A percentile compares a stretch with the other conserved stretches of the same genome.
Evolutionary conservation across 306 rosid genomes (phyloP).

Genomic region (Citrullus amarus): DNA sequence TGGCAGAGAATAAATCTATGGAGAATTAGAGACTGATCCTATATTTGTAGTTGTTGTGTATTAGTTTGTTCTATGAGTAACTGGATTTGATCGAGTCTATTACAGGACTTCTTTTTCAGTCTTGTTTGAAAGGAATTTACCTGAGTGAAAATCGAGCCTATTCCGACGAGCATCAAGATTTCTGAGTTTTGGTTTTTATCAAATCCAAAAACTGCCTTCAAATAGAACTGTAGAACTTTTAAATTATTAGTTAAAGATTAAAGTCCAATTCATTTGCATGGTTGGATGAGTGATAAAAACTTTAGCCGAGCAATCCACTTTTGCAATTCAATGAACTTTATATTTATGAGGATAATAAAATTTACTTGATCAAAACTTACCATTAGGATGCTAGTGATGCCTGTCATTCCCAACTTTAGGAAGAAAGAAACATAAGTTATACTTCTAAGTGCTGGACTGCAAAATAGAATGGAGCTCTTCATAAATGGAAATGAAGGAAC

Average conservation of each 20-base stretch:
- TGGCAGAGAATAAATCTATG: not conserved
- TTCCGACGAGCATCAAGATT: constrained; percentile 53
- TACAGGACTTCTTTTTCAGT: not conserved
- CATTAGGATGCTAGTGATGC: constrained; percentile 46
- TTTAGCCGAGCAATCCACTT: not conserved
- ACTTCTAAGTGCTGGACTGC: constrained; percentile 59
- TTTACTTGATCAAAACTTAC: constrained; percentile 24
- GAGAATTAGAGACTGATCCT: not conserved
- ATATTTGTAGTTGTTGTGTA: not conserved
- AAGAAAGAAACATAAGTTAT: constrained; percentile 67
- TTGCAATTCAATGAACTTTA: not conserved
- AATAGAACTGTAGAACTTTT: constrained; percentile 52
- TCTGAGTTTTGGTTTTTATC: constrained; percentile 71
- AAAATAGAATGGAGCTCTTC: constrained; percentile 14
- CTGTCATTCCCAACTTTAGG: constrained; percentile 72
- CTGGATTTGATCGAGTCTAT: not conserved
- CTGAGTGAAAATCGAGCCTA: constrained; percentile 78
- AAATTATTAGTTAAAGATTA: not conserved
- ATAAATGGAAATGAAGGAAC: not conserved
- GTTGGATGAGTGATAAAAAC: too few species aligned
- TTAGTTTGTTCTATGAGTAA: not conserved
- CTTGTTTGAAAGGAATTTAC: constrained; percentile 17
- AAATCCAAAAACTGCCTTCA: constrained; percentile 68
- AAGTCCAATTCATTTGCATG: not conserved
- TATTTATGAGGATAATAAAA: not conserved